Evolutionary conservation across 2,329 filamentous ascomycete genomes (phyloP).

Genomic region (Exophiala alcalophila): DNA sequence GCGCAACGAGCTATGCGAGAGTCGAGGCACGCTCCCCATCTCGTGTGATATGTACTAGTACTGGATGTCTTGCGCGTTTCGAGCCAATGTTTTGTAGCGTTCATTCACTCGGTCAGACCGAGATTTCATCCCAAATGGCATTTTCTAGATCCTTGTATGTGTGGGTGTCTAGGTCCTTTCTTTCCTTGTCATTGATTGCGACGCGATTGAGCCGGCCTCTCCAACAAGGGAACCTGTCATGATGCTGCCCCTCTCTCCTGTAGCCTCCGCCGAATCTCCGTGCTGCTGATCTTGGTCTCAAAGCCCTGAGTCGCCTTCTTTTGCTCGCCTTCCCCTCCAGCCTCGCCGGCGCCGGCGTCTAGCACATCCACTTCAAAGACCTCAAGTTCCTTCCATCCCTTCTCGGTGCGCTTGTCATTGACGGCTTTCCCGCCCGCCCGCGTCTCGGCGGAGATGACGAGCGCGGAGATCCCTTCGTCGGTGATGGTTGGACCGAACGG

Average conservation of each 20-base stretch:
- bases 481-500: constrained; percentile 88
- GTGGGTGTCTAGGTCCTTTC: no score
- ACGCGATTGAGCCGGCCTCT: no score
- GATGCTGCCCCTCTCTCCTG: constrained; percentile 3
- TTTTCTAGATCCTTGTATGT: no score
- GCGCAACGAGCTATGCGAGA: no score
- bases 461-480: constrained; percentile 69
- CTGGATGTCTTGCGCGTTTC: no score
- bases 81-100: no score
- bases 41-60: no score
- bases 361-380: constrained; percentile 89
- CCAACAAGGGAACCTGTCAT: no score
- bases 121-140: no score
- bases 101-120: no score
- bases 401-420: constrained; percentile 74
- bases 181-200: no score
- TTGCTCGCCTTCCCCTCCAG: constrained; percentile 49
- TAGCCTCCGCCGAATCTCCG: constrained; percentile 65
- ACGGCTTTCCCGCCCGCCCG: constrained; percentile 77
- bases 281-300: constrained; percentile 85
- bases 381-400: constrained; percentile 71
- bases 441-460: constrained; percentile 88
- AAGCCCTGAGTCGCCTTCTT: constrained; percentile 58
- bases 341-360: constrained; percentile 50
- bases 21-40: no score